Evolutionary conservation across 352 stramenopile genomes (phyloP).

Genomic region (Peronospora destructor): DNA sequence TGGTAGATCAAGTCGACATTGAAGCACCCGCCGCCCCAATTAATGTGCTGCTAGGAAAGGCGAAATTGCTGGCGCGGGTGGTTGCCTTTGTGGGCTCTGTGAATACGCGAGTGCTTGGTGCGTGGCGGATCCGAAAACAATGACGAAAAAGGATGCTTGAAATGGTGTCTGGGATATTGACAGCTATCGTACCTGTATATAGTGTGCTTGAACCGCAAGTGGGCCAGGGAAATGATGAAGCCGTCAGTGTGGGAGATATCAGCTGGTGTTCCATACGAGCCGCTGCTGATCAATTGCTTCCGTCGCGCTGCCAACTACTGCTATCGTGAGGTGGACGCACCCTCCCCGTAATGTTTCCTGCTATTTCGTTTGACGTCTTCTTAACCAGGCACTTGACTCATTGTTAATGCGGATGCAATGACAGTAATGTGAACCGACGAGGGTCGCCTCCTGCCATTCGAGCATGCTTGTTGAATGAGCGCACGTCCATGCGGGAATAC

Average conservation of each 20-base stretch:
- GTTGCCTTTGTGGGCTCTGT: conserved; percentile 56
- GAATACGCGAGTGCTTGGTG: conserved; percentile 49
- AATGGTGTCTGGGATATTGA: neutral
- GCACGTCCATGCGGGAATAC: conserved; percentile 83
- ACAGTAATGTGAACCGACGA: conserved; percentile 81
- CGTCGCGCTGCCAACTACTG: conserved; percentile 77
- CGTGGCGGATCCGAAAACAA: conserved; percentile 7
- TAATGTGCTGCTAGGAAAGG: conserved; percentile 45
- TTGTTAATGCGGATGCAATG: conserved; percentile 4
- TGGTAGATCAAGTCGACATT: conserved; percentile 26
- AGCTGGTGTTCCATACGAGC: conserved; percentile 64
- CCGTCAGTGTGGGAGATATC: conserved; percentile 79
- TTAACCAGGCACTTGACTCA: conserved; percentile 8
- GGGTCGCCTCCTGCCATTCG: conserved; percentile 79
- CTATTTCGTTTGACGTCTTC: neutral
- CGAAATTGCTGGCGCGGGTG: conserved; percentile 51
- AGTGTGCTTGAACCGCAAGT: conserved; percentile 67
- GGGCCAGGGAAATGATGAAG: conserved; percentile 79
- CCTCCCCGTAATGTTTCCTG: conserved; percentile 56
- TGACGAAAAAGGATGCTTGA: conserved; percentile 4
- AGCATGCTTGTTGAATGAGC: conserved; percentile 73
- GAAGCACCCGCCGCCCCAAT: conserved; percentile 15
- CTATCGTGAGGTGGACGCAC: conserved; percentile 82
- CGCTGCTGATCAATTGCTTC: conserved; percentile 76
- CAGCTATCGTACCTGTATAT: conserved; percentile 8